Base-by-base conservation (phyloP, 805 yeast genomes). In the Spathaspora hagerdaliae region DNA sequence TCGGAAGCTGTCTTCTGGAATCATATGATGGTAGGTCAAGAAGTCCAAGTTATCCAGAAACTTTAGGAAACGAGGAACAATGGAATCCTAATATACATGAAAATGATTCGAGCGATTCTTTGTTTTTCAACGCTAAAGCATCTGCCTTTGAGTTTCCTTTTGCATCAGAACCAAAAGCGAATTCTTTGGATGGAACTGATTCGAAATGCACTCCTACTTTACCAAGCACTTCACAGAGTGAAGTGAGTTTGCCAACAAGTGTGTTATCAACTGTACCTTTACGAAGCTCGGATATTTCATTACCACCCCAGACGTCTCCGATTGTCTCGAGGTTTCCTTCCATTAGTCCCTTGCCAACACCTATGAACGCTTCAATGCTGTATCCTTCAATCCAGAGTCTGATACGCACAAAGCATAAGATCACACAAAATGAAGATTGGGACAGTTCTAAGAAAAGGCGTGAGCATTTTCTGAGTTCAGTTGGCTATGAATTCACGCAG, bases 1-100 rank as follows among this genome's bases (percentile, higher is more conserved):
- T 82, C 2, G 79, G 80, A 26, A 76, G 84, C 55, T 79, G 85
- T 49, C 71, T 79, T 10, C 77, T 75, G 55, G 82, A 79, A 45
- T 42, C 52, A 6, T 42, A 39, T 42, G 43, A 55, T 38, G 19
- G 32, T 9, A 40, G 13, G 45, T 42, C 24, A 36, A n/a, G 26
- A 38, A 26, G 36, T 31, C 6, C 19, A 27, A 36, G n/a, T 9
- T 31, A 10, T 7, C 13, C 7, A 7, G 31, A 7, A 7, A 27
- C 14, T 35, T 13, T 26, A 9, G 36, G 29, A 24, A 36, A 13
- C 8, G 24, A 42, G 5, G 40, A 47, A n/a, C 44, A 39, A 40
- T 48, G 48, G 51, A 33, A 35, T 14, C 38, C 43, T 31, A 38
- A 6, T 37, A 14, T 31, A 2, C 15, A 15, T 36, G 40, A 38